Percentiles rank a stretch among this genome's conserved stretches.
phyloP scores from a whole-genome alignment of 495 filamentous ascomycete species.

The Aspergillus affinis region DNA sequence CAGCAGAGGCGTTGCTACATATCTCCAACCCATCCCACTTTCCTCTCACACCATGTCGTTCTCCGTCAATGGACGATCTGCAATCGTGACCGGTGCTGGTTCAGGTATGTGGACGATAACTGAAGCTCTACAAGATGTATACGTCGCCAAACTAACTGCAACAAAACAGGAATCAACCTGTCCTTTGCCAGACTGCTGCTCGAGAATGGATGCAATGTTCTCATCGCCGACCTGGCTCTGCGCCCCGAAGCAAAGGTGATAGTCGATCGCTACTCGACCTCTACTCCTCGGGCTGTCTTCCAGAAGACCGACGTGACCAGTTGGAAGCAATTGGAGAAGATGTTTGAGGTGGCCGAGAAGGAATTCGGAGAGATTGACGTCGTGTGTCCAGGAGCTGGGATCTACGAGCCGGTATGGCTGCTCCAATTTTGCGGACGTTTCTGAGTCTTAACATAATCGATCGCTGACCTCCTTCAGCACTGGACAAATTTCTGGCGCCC shows the following conservation, averaged over 20 bases:
- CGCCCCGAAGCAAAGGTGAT: constrained; percentile 62
- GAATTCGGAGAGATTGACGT: constrained; percentile 63
- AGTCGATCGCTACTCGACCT: constrained; percentile 49
- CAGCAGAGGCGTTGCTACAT: neutral
- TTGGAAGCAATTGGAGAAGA: constrained; percentile 57
- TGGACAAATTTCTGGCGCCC: constrained; percentile 70
- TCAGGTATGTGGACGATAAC: constrained; percentile 51
- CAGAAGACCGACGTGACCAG: constrained; percentile 61
- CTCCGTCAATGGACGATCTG: constrained; percentile 58
- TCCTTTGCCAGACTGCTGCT: constrained; percentile 60
- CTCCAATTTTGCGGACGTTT: neutral
- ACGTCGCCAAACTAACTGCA: constrained; percentile 5
- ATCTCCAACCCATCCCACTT: constrained; percentile 11
- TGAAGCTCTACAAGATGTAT: neutral
- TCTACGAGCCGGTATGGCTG: constrained; percentile 58
- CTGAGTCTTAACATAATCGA: neutral
- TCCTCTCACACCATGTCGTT: constrained; percentile 33
- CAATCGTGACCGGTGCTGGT: constrained; percentile 71
- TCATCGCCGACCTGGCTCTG: constrained; percentile 64
- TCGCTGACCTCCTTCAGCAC: constrained; percentile 26
- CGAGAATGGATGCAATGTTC: constrained; percentile 59
- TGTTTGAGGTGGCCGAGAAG: constrained; percentile 54
- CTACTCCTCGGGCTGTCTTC: constrained; percentile 53
- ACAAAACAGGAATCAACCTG: constrained; percentile 48
- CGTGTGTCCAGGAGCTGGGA: constrained; percentile 67